A percentile compares a stretch with the other conserved stretches of the same genome.
Conservation (phyloP, 768 basidiomycete species). For the Lentinula sp. region DNA sequence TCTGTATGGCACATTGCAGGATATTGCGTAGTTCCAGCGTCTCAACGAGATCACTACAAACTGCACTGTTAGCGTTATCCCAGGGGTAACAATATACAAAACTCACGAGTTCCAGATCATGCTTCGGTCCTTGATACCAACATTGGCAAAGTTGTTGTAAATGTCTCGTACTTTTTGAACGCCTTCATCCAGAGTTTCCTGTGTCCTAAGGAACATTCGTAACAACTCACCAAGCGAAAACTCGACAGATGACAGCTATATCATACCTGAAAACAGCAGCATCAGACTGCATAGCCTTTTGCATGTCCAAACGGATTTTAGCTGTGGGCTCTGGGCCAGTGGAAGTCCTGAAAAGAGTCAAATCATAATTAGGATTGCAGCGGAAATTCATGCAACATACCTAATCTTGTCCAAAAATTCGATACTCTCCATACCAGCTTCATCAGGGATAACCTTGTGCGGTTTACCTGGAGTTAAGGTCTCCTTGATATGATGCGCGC, state of each 20-base stretch:
- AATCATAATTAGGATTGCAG: not conserved
- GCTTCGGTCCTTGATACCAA: slow-evolving; percentile 96
- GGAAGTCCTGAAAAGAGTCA: slow-evolving; percentile 44
- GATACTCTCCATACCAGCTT: slow-evolving; percentile 80
- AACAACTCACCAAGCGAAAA: not conserved
- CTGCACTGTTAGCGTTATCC: not conserved
- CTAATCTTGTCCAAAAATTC: slow-evolving; percentile 87
- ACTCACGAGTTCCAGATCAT: slow-evolving; percentile 99
- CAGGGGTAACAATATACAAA: not conserved
- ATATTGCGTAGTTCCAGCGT: slow-evolving; percentile 96
- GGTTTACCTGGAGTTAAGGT: slow-evolving; percentile 85
- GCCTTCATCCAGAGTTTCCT: slow-evolving; percentile 86
- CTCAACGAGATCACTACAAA: slow-evolving; percentile 83
- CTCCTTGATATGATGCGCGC: slow-evolving; percentile 94
- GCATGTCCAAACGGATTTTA: slow-evolving; percentile 91
- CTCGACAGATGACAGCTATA: not conserved
- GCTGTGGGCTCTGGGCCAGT: slow-evolving; percentile 83
- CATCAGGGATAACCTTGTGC: slow-evolving; percentile 82
- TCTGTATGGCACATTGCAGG: slow-evolving; percentile 92
- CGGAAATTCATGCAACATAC: slow-evolving; percentile 19
- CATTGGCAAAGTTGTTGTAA: slow-evolving; percentile 83
- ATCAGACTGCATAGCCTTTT: slow-evolving; percentile 98
- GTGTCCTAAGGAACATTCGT: slow-evolving; percentile 51
- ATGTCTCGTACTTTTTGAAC: slow-evolving; percentile 81
- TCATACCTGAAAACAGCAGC: slow-evolving; percentile 91